These are phyloP conservation scores for Tolypocladium tropicale DNA, from an alignment of 2,329 filamentous ascomycete genomes.

Conservation along the genomic window DNA sequence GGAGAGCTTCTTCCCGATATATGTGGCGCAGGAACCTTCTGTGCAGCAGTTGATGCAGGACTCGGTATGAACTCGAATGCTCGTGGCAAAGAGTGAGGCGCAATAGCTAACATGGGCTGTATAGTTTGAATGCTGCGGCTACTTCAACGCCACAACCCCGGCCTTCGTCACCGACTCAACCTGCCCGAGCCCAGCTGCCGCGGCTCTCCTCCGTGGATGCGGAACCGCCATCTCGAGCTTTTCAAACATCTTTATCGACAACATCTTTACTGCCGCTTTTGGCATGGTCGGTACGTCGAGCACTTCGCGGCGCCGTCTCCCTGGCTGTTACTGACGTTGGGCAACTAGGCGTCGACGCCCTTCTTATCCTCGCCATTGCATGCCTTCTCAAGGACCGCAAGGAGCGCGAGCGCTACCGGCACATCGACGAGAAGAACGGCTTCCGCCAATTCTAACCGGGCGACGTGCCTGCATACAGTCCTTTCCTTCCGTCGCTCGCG, in stretches of 20 bases:
- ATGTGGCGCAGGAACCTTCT: conserved; percentile 42
- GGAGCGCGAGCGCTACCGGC: conserved; percentile 66
- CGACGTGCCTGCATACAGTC: background rate
- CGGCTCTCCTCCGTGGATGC: conserved; percentile 61
- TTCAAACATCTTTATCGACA: conserved; percentile 61
- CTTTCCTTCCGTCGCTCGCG: background rate
- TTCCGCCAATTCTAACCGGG: conserved; percentile 15
- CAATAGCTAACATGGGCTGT: background rate
- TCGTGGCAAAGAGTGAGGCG: background rate
- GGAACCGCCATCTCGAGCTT: conserved; percentile 56
- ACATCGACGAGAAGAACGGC: conserved; percentile 72
- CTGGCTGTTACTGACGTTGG: background rate
- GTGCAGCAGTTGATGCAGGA: conserved; percentile 63
- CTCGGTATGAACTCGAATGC: conserved; percentile 36
- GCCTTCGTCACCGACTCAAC: conserved; percentile 59
- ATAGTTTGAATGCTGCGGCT: conserved; percentile 74
- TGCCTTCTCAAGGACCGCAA: conserved; percentile 74
- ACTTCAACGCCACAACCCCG: conserved; percentile 60
- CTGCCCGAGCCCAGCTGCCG: conserved; percentile 60
- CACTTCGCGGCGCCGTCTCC: background rate
- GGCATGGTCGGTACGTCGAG: conserved; percentile 56
- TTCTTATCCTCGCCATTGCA: conserved; percentile 60
- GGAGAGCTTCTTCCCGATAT: conserved; percentile 50
- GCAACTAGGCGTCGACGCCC: conserved; percentile 46
- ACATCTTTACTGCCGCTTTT: conserved; percentile 71